Percentiles rank a stretch among this genome's conserved stretches.
Evolutionary conservation across 2,329 filamentous ascomycete genomes (phyloP).

Genomic region (Diaporthe humulicola): DNA sequence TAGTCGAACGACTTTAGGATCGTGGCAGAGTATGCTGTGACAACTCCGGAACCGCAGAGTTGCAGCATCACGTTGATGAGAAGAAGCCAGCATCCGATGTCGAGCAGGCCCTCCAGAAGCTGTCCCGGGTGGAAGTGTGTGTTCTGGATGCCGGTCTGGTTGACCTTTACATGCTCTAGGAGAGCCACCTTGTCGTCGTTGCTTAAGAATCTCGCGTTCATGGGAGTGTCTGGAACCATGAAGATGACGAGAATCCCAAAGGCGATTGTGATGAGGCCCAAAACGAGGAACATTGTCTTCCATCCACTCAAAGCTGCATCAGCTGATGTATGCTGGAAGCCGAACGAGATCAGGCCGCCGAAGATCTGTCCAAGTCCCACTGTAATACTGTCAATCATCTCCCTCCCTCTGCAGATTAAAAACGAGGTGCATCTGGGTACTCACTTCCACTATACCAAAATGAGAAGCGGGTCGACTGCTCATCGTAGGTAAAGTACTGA

Average conservation of each 20-base stretch:
- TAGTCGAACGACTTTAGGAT: slow-evolving; percentile 29
- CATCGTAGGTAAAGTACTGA: slow-evolving; percentile 48
- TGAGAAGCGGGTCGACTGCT: slow-evolving; percentile 49
- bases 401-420: background rate
- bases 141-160: slow-evolving; percentile 39
- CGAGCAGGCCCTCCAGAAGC: slow-evolving; percentile 37
- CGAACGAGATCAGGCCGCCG: slow-evolving; percentile 11
- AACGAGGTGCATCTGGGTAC: background rate
- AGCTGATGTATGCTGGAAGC: slow-evolving; percentile 28
- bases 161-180: slow-evolving; percentile 44
- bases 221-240: slow-evolving; percentile 41
- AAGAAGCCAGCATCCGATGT: slow-evolving; percentile 44
- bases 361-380: slow-evolving; percentile 16
- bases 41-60: slow-evolving; percentile 43
- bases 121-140: slow-evolving; percentile 37
- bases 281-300: slow-evolving; percentile 47
- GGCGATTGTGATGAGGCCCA: slow-evolving; percentile 46
- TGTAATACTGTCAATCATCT: background rate
- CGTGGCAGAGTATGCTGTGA: slow-evolving; percentile 18
- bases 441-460: slow-evolving; percentile 40
- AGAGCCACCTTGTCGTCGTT: slow-evolving; percentile 45
- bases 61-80: slow-evolving; percentile 41
- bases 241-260: slow-evolving; percentile 43
- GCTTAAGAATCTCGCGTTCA: slow-evolving; percentile 42
- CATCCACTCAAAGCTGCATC: slow-evolving; percentile 43